Conservation (phyloP, 306 rosid genomes). For the Cicer yamashitae region DNA sequence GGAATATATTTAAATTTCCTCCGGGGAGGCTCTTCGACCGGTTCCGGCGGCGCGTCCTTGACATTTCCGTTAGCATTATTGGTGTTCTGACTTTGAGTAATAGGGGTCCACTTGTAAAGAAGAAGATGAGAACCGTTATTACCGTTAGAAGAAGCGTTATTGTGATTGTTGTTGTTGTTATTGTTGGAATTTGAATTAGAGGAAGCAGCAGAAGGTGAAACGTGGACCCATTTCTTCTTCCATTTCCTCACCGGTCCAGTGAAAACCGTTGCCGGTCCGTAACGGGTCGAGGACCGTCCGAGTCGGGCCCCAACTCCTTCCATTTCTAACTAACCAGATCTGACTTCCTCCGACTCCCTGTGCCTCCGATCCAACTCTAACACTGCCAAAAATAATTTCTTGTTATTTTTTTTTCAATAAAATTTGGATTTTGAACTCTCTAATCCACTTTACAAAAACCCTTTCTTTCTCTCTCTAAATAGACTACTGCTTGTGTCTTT, state of each 20-base stretch:
- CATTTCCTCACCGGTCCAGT: constrained; percentile 96
- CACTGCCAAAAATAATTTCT: not conserved
- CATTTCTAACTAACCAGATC: constrained; percentile 57
- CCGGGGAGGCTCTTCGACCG: constrained; percentile 76
- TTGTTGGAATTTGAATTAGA: constrained; percentile 45
- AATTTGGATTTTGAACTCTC: constrained; percentile 20
- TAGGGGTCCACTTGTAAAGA: constrained; percentile 93
- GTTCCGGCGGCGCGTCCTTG: constrained; percentile 42
- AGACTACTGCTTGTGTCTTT: not conserved
- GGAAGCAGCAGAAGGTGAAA: constrained; percentile 62
- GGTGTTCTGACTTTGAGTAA: constrained; percentile 71
- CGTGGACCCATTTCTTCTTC: constrained; percentile 99
- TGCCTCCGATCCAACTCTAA: constrained; percentile 52
- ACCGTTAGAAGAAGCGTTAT: constrained; percentile 59
- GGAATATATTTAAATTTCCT: constrained; percentile 91
- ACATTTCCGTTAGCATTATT: constrained; percentile 42
- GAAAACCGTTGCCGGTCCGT: constrained; percentile 97
- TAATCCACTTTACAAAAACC: constrained; percentile 6
- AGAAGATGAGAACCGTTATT: constrained; percentile 81
- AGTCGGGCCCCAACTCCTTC: constrained; percentile 98
- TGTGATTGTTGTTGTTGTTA: constrained; percentile 41
- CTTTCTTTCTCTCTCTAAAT: constrained; percentile 23
- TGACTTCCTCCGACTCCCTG: constrained; percentile 17
- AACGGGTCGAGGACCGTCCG: constrained; percentile 93
- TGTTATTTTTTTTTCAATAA: not conserved